Base-by-base conservation (phyloP, 768 basidiomycete species). In the Hericium rajendrae region DNA sequence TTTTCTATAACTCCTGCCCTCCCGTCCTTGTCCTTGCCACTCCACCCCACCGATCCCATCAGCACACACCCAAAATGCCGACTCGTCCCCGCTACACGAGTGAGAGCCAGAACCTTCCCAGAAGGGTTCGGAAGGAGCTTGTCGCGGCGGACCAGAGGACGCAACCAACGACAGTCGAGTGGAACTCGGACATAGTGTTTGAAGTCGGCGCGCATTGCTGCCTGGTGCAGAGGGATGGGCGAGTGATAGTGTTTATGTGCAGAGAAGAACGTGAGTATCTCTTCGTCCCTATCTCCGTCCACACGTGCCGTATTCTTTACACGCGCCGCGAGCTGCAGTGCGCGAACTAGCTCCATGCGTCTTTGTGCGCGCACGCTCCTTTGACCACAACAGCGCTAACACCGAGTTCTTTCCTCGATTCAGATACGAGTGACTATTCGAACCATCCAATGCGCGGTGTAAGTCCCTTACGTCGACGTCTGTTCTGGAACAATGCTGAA, bases 151-250 rank as follows among this genome's bases (percentile, higher is more conserved):
- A 32, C 61, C 22, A 54, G 56, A 2, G 56, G 61, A 52, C 56
- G 59, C 61, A 62, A 15, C 55, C 57, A 39, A 62, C 61, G 22
- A 62, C 61, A 1, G 28, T 62, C 24, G 57, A 60, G 48, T 62
- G 61, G 61, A 59, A 60, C 24, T 28, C 38, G 20, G 59, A 56
- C 40, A 60, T 60, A 6, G 40, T 60, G 40, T 62, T 62, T 48
- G 59, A 62, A 37, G 48, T 51, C 53, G 53, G 58, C 40, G 57
- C 61, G 22, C 61, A 62, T 40, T 55, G 55, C 6, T 59, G 61
- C 20, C 55, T 54, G 40, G 55, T 55, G 49, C 43, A 46, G 43
- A 59, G 60, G 38, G 61, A 59, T 22, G 60, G 60, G 22, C 54
- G 52, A 22, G 54, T 60, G 10, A 56, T 60, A 38, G 61, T 62